phyloP scores from a whole-genome alignment of 2,329 filamentous ascomycete species.

The Dactylellina drechsleri region DNA sequence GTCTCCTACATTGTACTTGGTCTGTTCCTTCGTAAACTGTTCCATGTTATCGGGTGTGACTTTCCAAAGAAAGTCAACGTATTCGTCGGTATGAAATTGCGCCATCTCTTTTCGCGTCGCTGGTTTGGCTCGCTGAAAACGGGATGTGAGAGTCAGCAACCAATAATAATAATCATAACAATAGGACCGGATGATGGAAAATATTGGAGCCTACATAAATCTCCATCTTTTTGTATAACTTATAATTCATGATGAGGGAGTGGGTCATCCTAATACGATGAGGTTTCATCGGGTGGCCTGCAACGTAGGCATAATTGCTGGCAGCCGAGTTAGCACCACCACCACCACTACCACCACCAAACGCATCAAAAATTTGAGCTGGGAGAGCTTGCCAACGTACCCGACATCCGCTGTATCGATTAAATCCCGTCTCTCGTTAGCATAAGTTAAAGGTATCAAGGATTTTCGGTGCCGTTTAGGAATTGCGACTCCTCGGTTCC shows the following conservation, averaged over 20 bases:
- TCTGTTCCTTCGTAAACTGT: conserved; percentile 73
- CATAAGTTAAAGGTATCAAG: conserved; percentile 12
- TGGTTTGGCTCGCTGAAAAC: conserved; percentile 66
- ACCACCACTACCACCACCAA: conserved; percentile 1
- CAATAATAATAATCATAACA: conserved; percentile 7
- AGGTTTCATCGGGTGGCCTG: conserved; percentile 71
- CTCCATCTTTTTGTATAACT: conserved; percentile 78
- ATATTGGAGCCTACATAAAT: conserved; percentile 68
- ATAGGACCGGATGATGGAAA: not conserved
- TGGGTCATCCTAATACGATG: conserved; percentile 74
- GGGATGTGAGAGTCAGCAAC: not conserved
- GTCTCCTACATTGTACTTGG: conserved; percentile 75
- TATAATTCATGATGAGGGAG: conserved; percentile 76
- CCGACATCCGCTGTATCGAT: conserved; percentile 57
- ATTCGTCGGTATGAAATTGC: conserved; percentile 78
- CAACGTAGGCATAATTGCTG: conserved; percentile 69
- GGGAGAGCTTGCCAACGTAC: conserved; percentile 52
- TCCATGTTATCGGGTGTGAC: conserved; percentile 80
- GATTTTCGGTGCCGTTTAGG: not conserved
- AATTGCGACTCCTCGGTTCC: conserved; percentile 8
- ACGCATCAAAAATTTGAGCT: not conserved
- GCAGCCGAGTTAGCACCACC: conserved; percentile 57
- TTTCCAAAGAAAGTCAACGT: conserved; percentile 76
- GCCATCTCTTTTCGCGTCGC: conserved; percentile 77
- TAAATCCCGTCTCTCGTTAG: conserved; percentile 37